phyloP scores from a whole-genome alignment of 441 rosid genomes.

The Erodium texanum region DNA sequence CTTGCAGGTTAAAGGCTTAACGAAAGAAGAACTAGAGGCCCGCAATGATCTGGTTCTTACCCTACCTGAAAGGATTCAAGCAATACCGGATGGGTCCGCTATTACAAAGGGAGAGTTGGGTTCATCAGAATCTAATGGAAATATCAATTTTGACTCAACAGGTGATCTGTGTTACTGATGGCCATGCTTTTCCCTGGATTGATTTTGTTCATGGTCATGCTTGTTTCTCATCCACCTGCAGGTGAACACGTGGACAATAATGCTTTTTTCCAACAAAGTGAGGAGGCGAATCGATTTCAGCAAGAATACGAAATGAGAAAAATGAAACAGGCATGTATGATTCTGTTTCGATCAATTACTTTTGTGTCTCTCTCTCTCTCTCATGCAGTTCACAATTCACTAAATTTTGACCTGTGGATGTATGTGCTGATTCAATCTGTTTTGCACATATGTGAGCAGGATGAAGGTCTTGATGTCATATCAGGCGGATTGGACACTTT shows the following conservation, averaged over 20 bases:
- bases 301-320: slow-evolving; percentile 51
- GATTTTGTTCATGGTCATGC: slow-evolving; percentile 1
- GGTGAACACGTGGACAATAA: slow-evolving; percentile 35
- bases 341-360: slow-evolving; percentile 12
- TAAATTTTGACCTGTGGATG: background rate
- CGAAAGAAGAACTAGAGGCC: slow-evolving; percentile 39
- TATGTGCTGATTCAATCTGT: slow-evolving; percentile 6
- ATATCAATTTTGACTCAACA: slow-evolving; percentile 46
- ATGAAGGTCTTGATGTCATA: slow-evolving; percentile 58
- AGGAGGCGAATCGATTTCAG: slow-evolving; percentile 46
- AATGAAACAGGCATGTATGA: slow-evolving; percentile 48
- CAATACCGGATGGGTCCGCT: slow-evolving; percentile 39
- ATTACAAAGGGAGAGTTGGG: slow-evolving; percentile 35
- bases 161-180: slow-evolving; percentile 29
- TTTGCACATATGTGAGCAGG: slow-evolving; percentile 22
- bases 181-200: slow-evolving; percentile 10
- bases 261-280: slow-evolving; percentile 35
- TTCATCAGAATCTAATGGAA: slow-evolving; percentile 32
- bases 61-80: slow-evolving; percentile 43
- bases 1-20: slow-evolving; percentile 49
- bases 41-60: slow-evolving; percentile 41
- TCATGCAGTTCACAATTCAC: background rate
- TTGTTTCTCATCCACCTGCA: slow-evolving; percentile 13
- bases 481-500: slow-evolving; percentile 51
- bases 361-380: background rate